Percentiles rank a stretch among this genome's conserved stretches.
These are phyloP conservation scores for Helicosporidium sp. DNA, from an alignment of 139 green algal species.

Conservation along the genomic window DNA sequence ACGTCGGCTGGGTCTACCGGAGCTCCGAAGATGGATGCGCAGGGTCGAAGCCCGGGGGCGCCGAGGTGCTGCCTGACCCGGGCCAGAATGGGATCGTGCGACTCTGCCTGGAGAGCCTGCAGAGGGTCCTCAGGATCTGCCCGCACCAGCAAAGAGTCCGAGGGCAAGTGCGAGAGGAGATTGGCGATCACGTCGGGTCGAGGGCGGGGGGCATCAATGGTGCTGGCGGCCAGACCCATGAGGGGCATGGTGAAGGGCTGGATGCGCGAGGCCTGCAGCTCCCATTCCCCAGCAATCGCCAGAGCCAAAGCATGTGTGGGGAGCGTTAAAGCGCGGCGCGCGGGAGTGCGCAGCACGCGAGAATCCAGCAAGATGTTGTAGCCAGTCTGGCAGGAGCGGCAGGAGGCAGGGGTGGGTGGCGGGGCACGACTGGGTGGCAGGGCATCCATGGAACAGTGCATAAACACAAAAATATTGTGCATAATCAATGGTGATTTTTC, in stretches of 20 bases:
- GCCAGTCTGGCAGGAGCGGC: conserved; percentile 1
- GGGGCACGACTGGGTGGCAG: not conserved
- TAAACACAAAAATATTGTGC: too few species aligned
- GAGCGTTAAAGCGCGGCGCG: conserved; percentile 33
- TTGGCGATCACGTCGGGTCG: conserved; percentile 41
- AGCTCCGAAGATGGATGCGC: conserved; percentile 40
- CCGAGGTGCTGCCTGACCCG: conserved; percentile 33
- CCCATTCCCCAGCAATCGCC: conserved; percentile 78
- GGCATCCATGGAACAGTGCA: too few species aligned
- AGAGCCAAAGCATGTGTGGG: conserved; percentile 46
- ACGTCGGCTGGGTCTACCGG: conserved; percentile 21
- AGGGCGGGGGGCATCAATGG: conserved; percentile 66
- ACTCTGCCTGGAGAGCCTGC: conserved; percentile 18
- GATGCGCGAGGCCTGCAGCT: conserved; percentile 25
- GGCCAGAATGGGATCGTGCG: conserved; percentile 44
- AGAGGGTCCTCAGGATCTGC: conserved; percentile 23
- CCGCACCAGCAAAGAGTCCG: conserved; percentile 51
- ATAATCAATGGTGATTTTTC: not conserved
- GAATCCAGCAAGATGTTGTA: conserved; percentile 43
- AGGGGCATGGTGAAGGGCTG: conserved; percentile 79
- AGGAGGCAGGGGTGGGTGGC: not conserved
- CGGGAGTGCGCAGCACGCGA: conserved; percentile 49
- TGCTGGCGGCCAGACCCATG: conserved; percentile 71
- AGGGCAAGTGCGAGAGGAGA: conserved; percentile 67
- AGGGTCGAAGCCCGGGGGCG: conserved; percentile 23